A percentile compares a stretch with the other conserved stretches of the same genome.
phyloP scores from a whole-genome alignment of 2,329 filamentous ascomycete species.

The Penicillium sp. region DNA sequence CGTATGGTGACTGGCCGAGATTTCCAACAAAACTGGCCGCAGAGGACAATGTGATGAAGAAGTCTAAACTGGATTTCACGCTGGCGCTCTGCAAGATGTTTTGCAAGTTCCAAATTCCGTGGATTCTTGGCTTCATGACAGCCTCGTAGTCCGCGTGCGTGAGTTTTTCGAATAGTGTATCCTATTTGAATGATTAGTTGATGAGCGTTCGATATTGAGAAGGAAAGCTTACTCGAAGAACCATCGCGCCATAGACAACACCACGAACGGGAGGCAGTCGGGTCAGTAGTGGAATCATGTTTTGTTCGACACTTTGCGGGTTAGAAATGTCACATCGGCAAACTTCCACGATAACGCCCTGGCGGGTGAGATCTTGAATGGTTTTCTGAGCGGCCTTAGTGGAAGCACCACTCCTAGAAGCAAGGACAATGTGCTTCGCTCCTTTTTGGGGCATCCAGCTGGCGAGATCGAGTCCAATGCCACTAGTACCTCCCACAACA shows the following conservation, averaged over 20 bases:
- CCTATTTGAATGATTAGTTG: conserved; percentile 14
- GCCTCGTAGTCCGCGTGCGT: conserved; percentile 26
- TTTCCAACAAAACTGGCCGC: conserved; percentile 30
- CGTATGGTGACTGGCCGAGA: conserved; percentile 62
- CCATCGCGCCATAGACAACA: conserved; percentile 50
- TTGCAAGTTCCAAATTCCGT: conserved; percentile 36
- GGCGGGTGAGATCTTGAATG: conserved; percentile 11
- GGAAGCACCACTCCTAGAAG: conserved; percentile 48
- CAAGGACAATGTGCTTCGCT: conserved; percentile 53
- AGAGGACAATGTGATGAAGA: conserved; percentile 29
- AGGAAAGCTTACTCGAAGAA: conserved; percentile 32
- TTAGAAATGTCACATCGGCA: conserved; percentile 36
- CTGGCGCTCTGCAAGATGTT: conserved; percentile 11
- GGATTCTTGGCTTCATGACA: conserved; percentile 23
- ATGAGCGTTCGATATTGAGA: rapidly evolving
- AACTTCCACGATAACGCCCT: conserved; percentile 24
- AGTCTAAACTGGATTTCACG: conserved; percentile 19
- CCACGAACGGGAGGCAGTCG: conserved; percentile 40
- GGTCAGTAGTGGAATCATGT: conserved; percentile 26
- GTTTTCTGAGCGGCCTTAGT: conserved; percentile 18
- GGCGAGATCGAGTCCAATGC: conserved; percentile 57
- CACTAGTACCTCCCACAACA: conserved; percentile 59
- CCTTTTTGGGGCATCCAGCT: conserved; percentile 53
- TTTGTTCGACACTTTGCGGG: conserved; percentile 16
- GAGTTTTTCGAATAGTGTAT: conserved; percentile 30